phyloP scores from a whole-genome alignment of 306 rosid species.

The Hylodesmum podocarpum region DNA sequence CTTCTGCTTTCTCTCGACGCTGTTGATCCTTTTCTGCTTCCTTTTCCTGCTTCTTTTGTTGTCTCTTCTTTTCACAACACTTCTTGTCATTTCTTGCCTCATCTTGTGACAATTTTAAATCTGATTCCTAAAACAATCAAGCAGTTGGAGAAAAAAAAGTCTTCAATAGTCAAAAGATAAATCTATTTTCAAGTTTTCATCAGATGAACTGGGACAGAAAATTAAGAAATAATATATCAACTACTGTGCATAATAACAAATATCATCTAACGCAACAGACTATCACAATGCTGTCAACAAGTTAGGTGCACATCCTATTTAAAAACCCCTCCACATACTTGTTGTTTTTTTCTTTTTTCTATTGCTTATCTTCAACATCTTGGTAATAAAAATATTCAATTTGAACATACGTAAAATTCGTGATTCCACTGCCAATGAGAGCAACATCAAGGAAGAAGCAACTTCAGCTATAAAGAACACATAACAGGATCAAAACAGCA shows the following conservation, averaged over 20 bases:
- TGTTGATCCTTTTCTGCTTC: constrained; percentile 72
- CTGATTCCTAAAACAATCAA: constrained; percentile 56
- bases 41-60: constrained; percentile 65
- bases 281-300: not conserved
- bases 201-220: not conserved
- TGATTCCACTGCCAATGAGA: not conserved
- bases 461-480: not conserved
- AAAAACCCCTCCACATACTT: constrained; percentile 4
- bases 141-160: not conserved
- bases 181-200: not conserved
- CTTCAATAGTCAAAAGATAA: constrained; percentile 4
- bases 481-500: not conserved
- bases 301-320: not conserved
- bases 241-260: not conserved
- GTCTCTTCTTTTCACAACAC: constrained; percentile 59
- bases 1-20: constrained; percentile 81
- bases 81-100: constrained; percentile 57
- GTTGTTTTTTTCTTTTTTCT: not conserved
- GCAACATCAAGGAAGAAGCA: constrained; percentile 4
- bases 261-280: not conserved
- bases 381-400: constrained; percentile 7
- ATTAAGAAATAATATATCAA: not conserved
- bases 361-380: not conserved
- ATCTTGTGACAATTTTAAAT: constrained; percentile 45
- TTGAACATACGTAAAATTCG: not conserved